Evolutionary conservation across 2,329 filamentous ascomycete genomes (phyloP), one percentile per base, ranked within the genome.

Genomic region (Ophiostoma sp.): DNA sequence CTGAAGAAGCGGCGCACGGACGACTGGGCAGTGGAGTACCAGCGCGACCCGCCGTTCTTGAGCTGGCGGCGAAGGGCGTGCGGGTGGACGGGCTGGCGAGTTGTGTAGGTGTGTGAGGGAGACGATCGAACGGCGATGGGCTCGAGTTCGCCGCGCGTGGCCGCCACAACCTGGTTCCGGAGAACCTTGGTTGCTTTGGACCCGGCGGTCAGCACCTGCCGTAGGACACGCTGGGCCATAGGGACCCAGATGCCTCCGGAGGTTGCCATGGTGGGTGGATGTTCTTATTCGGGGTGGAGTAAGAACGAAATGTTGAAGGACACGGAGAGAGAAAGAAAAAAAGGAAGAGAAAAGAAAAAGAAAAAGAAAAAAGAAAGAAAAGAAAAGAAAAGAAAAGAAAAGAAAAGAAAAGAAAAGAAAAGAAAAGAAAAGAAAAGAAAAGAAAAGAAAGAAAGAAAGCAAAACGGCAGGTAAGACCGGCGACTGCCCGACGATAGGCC

Each of bases 171-270:
- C 73, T 83, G 85, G 73, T 76, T 78, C 72, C 83, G 82, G 69
- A 87, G 77, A 72, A 81, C 77, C 72, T 82, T 81, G 70, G 81
- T 80, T 74, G 83, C 81, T 74, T 81, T 83, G 65, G 78, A 77
- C 66, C 75, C 75, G 42, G 68, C 71, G 64, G 71, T 71, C 75
- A 83, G 78, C 75, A 84, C 82, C 73, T 79, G 80, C 75, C 83
- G 82, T 74, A 86, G 78, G 73, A 84, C 77, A 76, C 83, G 83
- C 76, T 85, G 77, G 78, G 83, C 82, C 75, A 80, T 79, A 69
- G 84, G 82, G 74, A 81, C 84, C 84, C 81, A 85, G 76, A 85
- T 79, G 78, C 82, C 83, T 80, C 83, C 83, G 76, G 78, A 76
- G 76, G 83, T 81, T 78, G 81, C 81, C 85, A 87, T 87, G 27